phyloP scores from a whole-genome alignment of 306 rosid species.

The Vigna trinervia region DNA sequence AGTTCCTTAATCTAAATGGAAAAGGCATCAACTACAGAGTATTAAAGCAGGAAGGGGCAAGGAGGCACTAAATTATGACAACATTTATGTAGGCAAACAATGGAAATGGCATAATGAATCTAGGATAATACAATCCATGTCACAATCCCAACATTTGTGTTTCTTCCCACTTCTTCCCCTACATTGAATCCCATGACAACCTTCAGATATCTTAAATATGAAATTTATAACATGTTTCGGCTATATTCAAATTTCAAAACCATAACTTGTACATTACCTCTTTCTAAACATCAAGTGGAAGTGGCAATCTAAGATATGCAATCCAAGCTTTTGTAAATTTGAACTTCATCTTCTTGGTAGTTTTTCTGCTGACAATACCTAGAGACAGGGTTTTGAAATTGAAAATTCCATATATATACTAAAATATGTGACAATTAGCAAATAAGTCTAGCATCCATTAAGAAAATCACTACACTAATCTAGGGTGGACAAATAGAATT shows the following conservation, averaged over 20 bases:
- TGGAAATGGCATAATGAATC: no score
- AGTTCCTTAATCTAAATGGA: no score
- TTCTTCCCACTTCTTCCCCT: not conserved
- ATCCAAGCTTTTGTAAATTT: slow-evolving; percentile 92
- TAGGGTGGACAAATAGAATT: no score
- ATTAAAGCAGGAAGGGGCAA: no score
- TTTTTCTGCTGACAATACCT: slow-evolving; percentile 64
- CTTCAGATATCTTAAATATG: not conserved
- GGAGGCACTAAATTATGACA: no score
- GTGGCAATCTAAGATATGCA: slow-evolving; percentile 77
- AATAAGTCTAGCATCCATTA: no score
- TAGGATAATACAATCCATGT: not conserved
- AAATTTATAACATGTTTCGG: not conserved
- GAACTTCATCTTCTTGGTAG: slow-evolving; percentile 73
- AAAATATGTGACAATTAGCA: no score
- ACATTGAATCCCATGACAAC: not conserved
- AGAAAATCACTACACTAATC: no score
- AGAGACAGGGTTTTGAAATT: not conserved
- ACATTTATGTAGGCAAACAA: no score
- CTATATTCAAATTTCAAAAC: slow-evolving; percentile 31
- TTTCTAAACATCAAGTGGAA: slow-evolving; percentile 90
- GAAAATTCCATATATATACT: no score
- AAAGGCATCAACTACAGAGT: no score
- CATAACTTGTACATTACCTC: slow-evolving; percentile 64
- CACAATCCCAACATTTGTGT: not conserved